phyloP scores from a whole-genome alignment of 441 rosid species.

The Syzygium malaccense region DNA sequence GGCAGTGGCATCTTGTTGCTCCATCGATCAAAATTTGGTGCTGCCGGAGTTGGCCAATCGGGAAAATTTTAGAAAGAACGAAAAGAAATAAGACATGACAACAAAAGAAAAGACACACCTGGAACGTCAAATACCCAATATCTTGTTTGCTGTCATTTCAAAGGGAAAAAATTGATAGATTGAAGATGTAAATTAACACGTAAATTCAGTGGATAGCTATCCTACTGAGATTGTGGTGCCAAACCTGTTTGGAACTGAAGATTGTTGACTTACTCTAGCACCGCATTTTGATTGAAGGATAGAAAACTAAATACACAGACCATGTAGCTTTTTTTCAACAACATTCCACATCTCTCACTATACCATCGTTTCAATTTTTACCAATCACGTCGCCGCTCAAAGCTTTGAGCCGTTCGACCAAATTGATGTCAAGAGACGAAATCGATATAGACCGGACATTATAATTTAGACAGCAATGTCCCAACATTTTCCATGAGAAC shows the following conservation, averaged over 20 bases:
- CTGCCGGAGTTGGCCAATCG: background rate
- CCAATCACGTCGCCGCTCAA: background rate
- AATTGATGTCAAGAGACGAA: background rate
- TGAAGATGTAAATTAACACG: background rate
- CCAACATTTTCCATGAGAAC: background rate
- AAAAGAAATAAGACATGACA: background rate
- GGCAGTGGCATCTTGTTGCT: background rate
- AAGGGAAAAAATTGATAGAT: background rate
- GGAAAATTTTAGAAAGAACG: background rate
- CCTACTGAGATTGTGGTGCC: background rate
- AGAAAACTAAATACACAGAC: background rate
- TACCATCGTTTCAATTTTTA: background rate
- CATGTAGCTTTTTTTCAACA: background rate
- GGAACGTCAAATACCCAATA: background rate
- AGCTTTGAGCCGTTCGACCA: background rate
- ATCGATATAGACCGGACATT: background rate
- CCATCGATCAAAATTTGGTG: background rate
- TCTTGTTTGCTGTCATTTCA: background rate
- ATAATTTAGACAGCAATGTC: background rate
- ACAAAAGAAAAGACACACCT: background rate
- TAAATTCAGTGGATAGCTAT: background rate
- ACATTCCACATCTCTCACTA: background rate
- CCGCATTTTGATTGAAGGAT: background rate
- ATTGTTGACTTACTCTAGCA: background rate
- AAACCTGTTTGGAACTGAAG: background rate